Evolutionary conservation across 2,329 filamentous ascomycete species (phyloP), one percentile per base, ranked within the genome.

Genomic region (Clonostachys rhizophaga): DNA sequence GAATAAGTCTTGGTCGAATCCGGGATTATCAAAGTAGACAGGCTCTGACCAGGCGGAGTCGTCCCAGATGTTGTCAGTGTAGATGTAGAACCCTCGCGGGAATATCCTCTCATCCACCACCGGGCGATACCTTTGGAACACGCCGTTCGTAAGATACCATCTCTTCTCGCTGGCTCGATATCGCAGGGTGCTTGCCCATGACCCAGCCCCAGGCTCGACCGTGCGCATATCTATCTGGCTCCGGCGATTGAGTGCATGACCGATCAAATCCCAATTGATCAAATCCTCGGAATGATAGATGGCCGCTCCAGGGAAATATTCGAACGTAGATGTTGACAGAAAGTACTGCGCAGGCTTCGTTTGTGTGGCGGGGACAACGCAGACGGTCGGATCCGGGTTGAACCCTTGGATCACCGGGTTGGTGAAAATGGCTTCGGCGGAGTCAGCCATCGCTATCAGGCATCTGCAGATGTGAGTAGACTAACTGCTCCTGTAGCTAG

Each of bases 321-420:
- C 80, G 48, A 85, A 84, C 0, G 78, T 79, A 1, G 80, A 84
- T 5, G 78, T 84, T 36, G 75, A 76, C 30, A 84, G 70, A 58
- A 78, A 84, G 57, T 76, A 84, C 2, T 56, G 62, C 7, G 60
- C 54, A 3, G 62, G 61, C 3, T 54, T 47, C 5, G 54, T 50
- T 4, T 52, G 54, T 0, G 59, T 58, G 14, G 62, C 60, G 9
- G 60, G 63, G 7, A 66, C 64, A 5, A 67, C 60, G 42, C 66
- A 68, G 14, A 69, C 53, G 1, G 79, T 81, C 0, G 81, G 81
- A 52, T 85, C 81, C 6, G 81, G 78, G 47, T 84, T 83, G 64
- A 82, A 84, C 20, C 81, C 80, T 3, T 70, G 68, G 37, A 84
- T 66, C 17, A 83, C 71, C 3, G 79, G 81, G 54, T 83, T 72